phyloP scores from a whole-genome alignment of 2,329 filamentous ascomycete genomes.

The Purpureocillium lavendulum region DNA sequence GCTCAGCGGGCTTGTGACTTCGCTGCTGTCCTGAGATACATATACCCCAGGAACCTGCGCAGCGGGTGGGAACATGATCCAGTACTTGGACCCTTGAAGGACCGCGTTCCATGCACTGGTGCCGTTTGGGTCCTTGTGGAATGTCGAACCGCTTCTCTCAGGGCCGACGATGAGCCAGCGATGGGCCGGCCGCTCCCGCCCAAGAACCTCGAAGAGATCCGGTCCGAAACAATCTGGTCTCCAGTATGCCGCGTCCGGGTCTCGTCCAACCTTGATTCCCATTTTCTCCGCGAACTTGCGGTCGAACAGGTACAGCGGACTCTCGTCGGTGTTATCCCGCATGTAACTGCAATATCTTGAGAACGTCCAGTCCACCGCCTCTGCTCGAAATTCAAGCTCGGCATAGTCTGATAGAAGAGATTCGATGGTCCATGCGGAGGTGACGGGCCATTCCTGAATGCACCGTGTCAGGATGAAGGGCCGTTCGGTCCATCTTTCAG shows the following conservation, averaged over 20 bases:
- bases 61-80: conserved; percentile 92
- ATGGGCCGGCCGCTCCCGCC: conserved; percentile 71
- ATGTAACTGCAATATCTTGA: conserved; percentile 78
- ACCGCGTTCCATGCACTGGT: conserved; percentile 92
- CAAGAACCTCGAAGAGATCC: conserved; percentile 76
- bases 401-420: conserved; percentile 56
- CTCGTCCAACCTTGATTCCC: conserved; percentile 52
- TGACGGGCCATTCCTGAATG: conserved; percentile 75
- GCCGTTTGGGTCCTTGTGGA: conserved; percentile 75
- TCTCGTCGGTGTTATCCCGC: conserved; percentile 71
- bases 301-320: conserved; percentile 89
- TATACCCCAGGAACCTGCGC: conserved; percentile 80
- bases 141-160: conserved; percentile 80
- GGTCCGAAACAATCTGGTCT: conserved; percentile 76
- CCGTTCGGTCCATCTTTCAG: conserved; percentile 63
- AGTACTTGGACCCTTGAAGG: conserved; percentile 84
- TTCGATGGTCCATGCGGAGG: conserved; percentile 64
- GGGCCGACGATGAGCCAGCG: conserved; percentile 92
- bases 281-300: conserved; percentile 82
- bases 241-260: conserved; percentile 56
- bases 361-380: conserved; percentile 88
- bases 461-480: conserved; percentile 83
- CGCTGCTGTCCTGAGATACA: conserved; percentile 80
- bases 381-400: conserved; percentile 69
- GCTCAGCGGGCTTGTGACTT: conserved; percentile 87